A percentile compares a stretch with the other conserved stretches of the same genome.
Evolutionary conservation across 1,139 yeast species (phyloP).

Genomic region (Saccharomycopsis hybrid): DNA sequence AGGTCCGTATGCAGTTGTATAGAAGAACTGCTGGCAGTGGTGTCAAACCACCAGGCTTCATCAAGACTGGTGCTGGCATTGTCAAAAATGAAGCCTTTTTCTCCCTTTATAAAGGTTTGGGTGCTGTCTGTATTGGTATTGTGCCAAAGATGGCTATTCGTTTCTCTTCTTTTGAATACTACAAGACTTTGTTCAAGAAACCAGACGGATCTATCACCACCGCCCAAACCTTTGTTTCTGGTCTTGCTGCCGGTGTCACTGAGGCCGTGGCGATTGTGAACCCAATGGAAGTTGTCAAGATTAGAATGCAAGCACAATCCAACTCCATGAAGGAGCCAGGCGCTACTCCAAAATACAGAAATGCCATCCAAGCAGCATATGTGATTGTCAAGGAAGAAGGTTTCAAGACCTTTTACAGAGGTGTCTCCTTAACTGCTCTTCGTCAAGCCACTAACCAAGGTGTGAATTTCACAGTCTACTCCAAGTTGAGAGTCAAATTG

Average conservation of each 20-base stretch:
- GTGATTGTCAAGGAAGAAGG: constrained; percentile 90
- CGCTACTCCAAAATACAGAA: constrained; percentile 70
- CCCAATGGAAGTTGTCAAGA: constrained; percentile 96
- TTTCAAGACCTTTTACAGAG: constrained; percentile 79
- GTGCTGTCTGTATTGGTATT: constrained; percentile 95
- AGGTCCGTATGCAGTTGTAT: constrained; percentile 93
- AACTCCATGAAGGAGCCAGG: constrained; percentile 82
- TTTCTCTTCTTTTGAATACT: constrained; percentile 88
- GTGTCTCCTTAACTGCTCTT: constrained; percentile 92
- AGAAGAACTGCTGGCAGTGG: constrained; percentile 45
- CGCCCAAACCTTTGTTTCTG: constrained; percentile 73
- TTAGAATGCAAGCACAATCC: constrained; percentile 93
- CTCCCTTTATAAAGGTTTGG: constrained; percentile 90
- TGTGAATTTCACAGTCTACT: constrained; percentile 94
- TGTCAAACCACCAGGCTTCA: constrained; percentile 74
- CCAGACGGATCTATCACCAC: constrained; percentile 64
- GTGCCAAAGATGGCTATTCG: constrained; percentile 98
- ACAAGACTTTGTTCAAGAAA: constrained; percentile 60
- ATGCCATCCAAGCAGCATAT: constrained; percentile 88
- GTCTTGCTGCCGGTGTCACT: constrained; percentile 96
- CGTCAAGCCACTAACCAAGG: constrained; percentile 99
- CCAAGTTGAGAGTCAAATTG: constrained; percentile 69
- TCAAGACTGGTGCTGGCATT: constrained; percentile 73
- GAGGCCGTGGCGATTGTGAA: constrained; percentile 93
- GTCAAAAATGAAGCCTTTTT: constrained; percentile 75